phyloP scores from a whole-genome alignment of 2,329 filamentous ascomycete species.

The Phaeosphaeriaceae sp. region DNA sequence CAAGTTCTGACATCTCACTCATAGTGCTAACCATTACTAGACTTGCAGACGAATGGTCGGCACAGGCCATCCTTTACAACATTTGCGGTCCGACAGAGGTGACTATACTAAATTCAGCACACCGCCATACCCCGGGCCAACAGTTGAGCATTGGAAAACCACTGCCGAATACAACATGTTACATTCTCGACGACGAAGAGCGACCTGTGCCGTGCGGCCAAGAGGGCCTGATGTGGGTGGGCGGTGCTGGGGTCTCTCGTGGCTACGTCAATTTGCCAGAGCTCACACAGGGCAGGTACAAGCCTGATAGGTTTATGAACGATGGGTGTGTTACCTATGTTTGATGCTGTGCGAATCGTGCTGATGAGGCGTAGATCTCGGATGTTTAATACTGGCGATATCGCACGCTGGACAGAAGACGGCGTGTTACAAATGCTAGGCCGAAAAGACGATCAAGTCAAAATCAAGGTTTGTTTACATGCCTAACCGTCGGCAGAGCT shows the following conservation, averaged over 20 bases:
- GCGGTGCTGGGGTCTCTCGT: constrained; percentile 61
- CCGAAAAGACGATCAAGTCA: constrained; percentile 67
- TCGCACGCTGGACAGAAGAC: constrained; percentile 62
- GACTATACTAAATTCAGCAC: constrained; percentile 66
- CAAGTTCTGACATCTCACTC: neutral
- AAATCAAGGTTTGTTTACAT: constrained; percentile 56
- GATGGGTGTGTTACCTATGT: constrained; percentile 53
- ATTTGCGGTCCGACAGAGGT: constrained; percentile 68
- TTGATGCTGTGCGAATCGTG: neutral
- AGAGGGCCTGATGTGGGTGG: constrained; percentile 64
- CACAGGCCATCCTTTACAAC: constrained; percentile 54
- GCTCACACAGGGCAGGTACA: constrained; percentile 59
- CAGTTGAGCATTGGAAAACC: constrained; percentile 62
- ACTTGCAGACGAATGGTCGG: constrained; percentile 65
- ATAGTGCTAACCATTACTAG: constrained; percentile 22
- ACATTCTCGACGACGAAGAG: constrained; percentile 59
- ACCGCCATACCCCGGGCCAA: constrained; percentile 56
- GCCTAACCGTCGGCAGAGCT: constrained; percentile 1
- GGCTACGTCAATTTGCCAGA: constrained; percentile 64
- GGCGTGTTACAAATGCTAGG: constrained; percentile 64
- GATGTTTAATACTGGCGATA: constrained; percentile 69
- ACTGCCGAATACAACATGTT: constrained; percentile 64
- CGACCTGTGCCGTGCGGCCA: constrained; percentile 57
- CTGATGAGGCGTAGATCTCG: constrained; percentile 31
- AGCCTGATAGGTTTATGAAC: constrained; percentile 58